Evolutionary conservation across 768 basidiomycete genomes (phyloP), one percentile per base, ranked within the genome.

Genomic region (Strobilomyces echinocephalus): DNA sequence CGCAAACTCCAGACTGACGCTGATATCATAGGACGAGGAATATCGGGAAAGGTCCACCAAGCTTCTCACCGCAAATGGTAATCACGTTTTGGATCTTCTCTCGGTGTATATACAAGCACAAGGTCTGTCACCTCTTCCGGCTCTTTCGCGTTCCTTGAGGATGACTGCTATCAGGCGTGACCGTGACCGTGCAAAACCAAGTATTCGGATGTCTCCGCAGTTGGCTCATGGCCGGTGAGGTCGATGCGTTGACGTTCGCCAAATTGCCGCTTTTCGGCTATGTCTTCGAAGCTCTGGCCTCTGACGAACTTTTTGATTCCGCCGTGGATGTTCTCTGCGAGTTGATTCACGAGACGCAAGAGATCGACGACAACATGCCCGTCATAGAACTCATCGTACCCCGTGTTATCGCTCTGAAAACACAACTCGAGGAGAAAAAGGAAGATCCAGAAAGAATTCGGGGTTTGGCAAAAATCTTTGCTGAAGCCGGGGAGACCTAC

Each of bases 401-500:
- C 1, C 79, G 83, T n/a, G 76, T 98, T 41, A 85, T 95, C 52
- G 81, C 78, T 10, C 72, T 99, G 28, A 82, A 79, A 55, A 76
- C 83, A 2, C 75, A 78, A 50, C 73, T 98, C 39, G 69, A 74
- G 16, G 77, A 77, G 36, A 73, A 78, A 46, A 76, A 76, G 33
- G 88, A 91, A 15, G 94, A 98, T 62, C 76, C 88, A 2, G 97
- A 99, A 41, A 86, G 83, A 68, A 86, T 97, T 66, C 81, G 85
- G 63, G 95, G 95, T 26, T 87, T 84, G 63, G 90, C 95, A 46
- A 86, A 91, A 50, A 83, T 99, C 53, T 92, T 98, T 63, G 81
- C 91, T n/a, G 97, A 99, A 72, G 95, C 97, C 0, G 97, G 97
- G 46, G 97, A 98, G 72, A 93, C 90, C 3, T 99, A 98, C 71